Percentiles rank a stretch among this genome's conserved stretches.
Evolutionary conservation across 2,329 filamentous ascomycete genomes (phyloP).

Genomic region (Penicillium sp.): DNA sequence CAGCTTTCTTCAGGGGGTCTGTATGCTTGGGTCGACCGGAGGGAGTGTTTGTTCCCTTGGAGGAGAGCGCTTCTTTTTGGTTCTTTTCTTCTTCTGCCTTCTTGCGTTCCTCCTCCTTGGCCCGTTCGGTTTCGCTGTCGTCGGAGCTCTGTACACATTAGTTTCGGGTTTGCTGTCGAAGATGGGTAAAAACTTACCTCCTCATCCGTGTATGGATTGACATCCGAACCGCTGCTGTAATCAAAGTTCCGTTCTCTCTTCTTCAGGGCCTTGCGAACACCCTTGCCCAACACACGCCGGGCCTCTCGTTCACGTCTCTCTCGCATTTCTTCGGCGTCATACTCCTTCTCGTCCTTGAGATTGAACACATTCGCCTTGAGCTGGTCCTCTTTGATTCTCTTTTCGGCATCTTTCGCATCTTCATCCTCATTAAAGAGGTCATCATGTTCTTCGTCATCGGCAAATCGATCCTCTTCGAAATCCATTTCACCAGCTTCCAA

Average conservation of each 20-base stretch:
- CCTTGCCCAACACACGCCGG: slow-evolving; percentile 70
- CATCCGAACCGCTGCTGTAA: slow-evolving; percentile 71
- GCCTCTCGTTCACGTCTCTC: slow-evolving; percentile 65
- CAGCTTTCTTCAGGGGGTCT: slow-evolving; percentile 53
- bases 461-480: slow-evolving; percentile 72
- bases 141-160: slow-evolving; percentile 52
- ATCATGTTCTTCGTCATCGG: slow-evolving; percentile 80
- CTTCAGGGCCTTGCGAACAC: slow-evolving; percentile 74
- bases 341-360: slow-evolving; percentile 67
- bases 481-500: slow-evolving; percentile 66
- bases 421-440: slow-evolving; percentile 81
- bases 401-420: slow-evolving; percentile 69
- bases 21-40: slow-evolving; percentile 57
- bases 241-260: slow-evolving; percentile 84
- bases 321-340: slow-evolving; percentile 67
- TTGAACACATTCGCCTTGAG: slow-evolving; percentile 87
- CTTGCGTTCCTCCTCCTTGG: slow-evolving; percentile 61
- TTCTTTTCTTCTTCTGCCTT: slow-evolving; percentile 56
- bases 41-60: slow-evolving; percentile 70
- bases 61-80: slow-evolving; percentile 57
- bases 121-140: slow-evolving; percentile 64
- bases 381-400: slow-evolving; percentile 74
- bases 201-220: slow-evolving; percentile 57
- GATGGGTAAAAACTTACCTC: slow-evolving; percentile 42
- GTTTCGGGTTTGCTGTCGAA: slow-evolving; percentile 2